Conservation (phyloP, 2,329 filamentous ascomycete species). For the Aplosporella prunicola region DNA sequence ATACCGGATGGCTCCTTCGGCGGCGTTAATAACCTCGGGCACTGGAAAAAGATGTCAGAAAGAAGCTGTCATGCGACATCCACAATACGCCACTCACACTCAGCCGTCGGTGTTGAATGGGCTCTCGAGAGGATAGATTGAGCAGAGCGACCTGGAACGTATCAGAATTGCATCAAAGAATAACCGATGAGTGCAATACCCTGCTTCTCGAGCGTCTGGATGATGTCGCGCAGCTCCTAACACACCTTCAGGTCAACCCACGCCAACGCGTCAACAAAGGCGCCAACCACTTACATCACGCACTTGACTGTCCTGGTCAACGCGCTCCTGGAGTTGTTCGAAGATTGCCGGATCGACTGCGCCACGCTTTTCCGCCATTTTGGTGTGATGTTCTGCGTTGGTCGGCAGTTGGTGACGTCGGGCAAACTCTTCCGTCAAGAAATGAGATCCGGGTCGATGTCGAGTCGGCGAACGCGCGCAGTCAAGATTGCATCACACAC, state of each 20-base stretch:
- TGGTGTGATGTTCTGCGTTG: slow-evolving; percentile 2
- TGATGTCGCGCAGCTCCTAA: slow-evolving; percentile 67
- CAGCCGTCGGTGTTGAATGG: slow-evolving; percentile 68
- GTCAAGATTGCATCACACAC: too few species aligned
- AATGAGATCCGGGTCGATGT: too few species aligned
- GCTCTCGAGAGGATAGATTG: slow-evolving; percentile 80
- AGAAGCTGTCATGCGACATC: slow-evolving; percentile 11
- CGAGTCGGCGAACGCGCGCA: too few species aligned
- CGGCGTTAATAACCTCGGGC: slow-evolving; percentile 56
- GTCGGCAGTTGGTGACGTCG: too few species aligned
- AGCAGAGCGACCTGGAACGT: slow-evolving; percentile 53
- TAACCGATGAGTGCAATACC: slow-evolving; percentile 31
- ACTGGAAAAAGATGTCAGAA: too few species aligned
- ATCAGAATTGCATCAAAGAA: slow-evolving; percentile 1
- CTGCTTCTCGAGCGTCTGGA: slow-evolving; percentile 73
- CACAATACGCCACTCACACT: slow-evolving; percentile 39
- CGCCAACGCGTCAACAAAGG: background rate
- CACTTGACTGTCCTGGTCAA: slow-evolving; percentile 76
- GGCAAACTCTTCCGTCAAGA: too few species aligned
- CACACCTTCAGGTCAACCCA: slow-evolving; percentile 21
- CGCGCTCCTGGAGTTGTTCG: slow-evolving; percentile 74
- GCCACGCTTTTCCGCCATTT: slow-evolving; percentile 27
- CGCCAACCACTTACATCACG: slow-evolving; percentile 50
- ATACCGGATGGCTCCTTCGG: slow-evolving; percentile 59
- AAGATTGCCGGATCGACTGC: slow-evolving; percentile 80